Conservation (phyloP, 140 eudicot genomes). For the Oenanthe javanica region DNA sequence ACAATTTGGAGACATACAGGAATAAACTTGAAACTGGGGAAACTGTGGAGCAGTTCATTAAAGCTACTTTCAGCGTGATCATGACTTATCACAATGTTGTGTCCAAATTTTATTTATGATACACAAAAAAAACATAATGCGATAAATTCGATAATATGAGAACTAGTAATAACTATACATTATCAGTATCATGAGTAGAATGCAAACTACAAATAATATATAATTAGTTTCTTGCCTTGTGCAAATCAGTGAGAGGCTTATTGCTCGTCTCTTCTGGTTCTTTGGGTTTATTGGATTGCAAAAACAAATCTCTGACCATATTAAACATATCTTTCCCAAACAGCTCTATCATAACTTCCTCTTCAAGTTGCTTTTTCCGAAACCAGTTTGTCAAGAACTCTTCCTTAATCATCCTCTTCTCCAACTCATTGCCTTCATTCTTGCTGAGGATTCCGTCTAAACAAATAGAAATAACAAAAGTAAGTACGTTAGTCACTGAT, state of each 20-base stretch:
- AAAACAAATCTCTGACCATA: neutral
- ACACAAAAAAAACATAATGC: too few relatives aligned
- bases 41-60: slow-evolving; percentile 38
- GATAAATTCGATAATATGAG: too few relatives aligned
- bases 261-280: neutral
- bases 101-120: too few relatives aligned
- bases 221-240: too few relatives aligned
- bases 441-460: too few relatives aligned
- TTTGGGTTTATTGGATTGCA: neutral
- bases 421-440: too few relatives aligned
- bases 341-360: neutral
- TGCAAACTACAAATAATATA: neutral
- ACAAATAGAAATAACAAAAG: too few relatives aligned
- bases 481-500: too few relatives aligned
- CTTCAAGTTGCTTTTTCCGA: neutral
- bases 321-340: neutral
- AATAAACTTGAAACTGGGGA: slow-evolving; percentile 27
- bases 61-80: slow-evolving; percentile 34
- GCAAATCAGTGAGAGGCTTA: neutral
- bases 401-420: neutral
- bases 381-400: neutral
- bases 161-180: too few relatives aligned
- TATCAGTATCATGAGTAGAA: too few relatives aligned
- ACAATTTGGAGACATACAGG: slow-evolving; percentile 45
- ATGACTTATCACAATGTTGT: neutral